phyloP scores from a whole-genome alignment of 2,329 filamentous ascomycete genomes.

The Fusarium secorum region DNA sequence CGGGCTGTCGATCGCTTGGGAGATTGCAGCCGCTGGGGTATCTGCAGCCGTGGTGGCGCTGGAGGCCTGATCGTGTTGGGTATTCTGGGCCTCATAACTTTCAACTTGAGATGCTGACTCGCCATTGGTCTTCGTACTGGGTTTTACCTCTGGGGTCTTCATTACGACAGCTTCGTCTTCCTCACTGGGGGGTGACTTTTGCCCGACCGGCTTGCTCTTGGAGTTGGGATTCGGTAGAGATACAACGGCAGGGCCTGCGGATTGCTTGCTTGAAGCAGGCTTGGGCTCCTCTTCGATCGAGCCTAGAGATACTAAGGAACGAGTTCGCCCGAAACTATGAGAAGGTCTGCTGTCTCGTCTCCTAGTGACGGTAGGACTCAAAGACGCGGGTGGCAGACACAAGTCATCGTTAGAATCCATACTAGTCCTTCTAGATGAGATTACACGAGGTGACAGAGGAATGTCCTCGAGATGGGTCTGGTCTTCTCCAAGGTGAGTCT shows the following conservation, averaged over 20 bases:
- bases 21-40: neutral
- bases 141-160: constrained; percentile 35
- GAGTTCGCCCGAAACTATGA: constrained; percentile 47
- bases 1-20: neutral
- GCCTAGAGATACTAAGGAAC: constrained; percentile 52
- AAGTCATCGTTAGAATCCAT: constrained; percentile 51
- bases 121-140: constrained; percentile 20
- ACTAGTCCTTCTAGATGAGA: constrained; percentile 46
- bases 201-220: constrained; percentile 20
- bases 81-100: constrained; percentile 17
- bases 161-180: constrained; percentile 54
- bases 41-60: neutral
- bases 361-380: constrained; percentile 46
- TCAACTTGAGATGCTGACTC: constrained; percentile 22
- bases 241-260: constrained; percentile 25
- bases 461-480: constrained; percentile 48
- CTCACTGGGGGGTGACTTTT: constrained; percentile 44
- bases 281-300: constrained; percentile 57
- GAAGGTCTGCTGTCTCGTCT: constrained; percentile 47
- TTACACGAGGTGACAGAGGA: constrained; percentile 48
- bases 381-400: constrained; percentile 45
- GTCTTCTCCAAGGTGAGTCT: constrained; percentile 54
- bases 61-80: neutral
- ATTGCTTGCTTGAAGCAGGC: constrained; percentile 12
- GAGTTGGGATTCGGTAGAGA: constrained; percentile 37